These are phyloP conservation scores for Xylaria sp. DNA, from an alignment of 2,329 filamentous ascomycete species.

Conservation along the genomic window DNA sequence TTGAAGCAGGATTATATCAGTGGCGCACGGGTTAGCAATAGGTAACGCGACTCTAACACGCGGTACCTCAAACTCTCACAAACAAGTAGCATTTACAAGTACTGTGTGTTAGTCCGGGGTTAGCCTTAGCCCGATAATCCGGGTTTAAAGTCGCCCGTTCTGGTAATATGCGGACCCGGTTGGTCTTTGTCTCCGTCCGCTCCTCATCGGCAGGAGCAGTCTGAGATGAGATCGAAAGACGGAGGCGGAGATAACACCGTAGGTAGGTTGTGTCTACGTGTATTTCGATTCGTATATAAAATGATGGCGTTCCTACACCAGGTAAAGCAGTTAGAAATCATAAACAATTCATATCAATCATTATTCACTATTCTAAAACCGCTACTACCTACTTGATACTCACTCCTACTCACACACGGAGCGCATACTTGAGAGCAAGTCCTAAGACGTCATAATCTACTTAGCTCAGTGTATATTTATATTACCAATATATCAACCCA, in stretches of 20 bases:
- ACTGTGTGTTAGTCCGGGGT: neutral
- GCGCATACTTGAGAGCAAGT: neutral
- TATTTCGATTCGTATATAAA: conserved; percentile 13
- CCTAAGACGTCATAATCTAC: neutral
- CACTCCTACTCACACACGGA: neutral
- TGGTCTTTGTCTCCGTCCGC: too few species aligned
- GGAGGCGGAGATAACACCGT: neutral
- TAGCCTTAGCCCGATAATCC: neutral
- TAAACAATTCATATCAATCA: neutral
- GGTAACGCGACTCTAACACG: neutral
- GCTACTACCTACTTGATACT: neutral
- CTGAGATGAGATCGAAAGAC: neutral
- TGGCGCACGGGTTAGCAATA: neutral
- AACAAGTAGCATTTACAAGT: neutral
- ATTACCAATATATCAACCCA: neutral
- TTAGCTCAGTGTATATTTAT: too few species aligned
- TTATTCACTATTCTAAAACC: neutral
- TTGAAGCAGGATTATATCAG: neutral
- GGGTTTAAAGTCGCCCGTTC: neutral
- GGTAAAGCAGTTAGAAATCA: neutral
- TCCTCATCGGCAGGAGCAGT: neutral
- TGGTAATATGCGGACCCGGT: neutral
- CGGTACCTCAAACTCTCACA: neutral
- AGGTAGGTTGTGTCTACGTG: neutral
- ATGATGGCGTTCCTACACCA: neutral